Conservation (phyloP, 1,284 basidiomycete species). For the Tetrapyrgos nigripes region DNA sequence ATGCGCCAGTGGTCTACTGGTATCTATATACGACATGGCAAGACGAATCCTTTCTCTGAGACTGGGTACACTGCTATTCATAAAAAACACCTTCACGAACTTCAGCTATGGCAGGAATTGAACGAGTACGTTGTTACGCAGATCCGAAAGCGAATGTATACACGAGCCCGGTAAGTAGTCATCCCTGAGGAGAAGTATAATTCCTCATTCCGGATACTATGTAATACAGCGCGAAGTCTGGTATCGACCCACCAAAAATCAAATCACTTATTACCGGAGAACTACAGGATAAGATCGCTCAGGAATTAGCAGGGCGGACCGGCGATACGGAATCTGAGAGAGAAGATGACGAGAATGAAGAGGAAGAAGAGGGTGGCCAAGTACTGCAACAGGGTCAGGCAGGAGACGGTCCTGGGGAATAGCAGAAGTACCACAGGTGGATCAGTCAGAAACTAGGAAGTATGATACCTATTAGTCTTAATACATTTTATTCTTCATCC, state of each 20-base stretch:
- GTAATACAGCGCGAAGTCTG: background rate
- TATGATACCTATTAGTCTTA: background rate
- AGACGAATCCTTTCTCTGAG: background rate
- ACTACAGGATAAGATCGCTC: background rate
- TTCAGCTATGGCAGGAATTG: background rate
- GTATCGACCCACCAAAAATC: background rate
- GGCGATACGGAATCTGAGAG: constrained; percentile 8
- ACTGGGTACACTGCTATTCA: background rate
- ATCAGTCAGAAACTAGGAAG: too few relatives aligned
- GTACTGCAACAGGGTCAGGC: background rate
- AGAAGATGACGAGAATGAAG: background rate
- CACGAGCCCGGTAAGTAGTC: constrained; percentile 1
- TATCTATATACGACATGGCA: background rate
- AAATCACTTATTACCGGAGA: background rate
- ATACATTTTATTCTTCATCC: background rate
- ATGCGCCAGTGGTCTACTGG: constrained; percentile 9
- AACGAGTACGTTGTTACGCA: background rate
- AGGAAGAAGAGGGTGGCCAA: background rate
- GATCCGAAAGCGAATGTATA: constrained; percentile 7
- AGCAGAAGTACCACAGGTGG: too few relatives aligned
- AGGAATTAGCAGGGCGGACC: background rate
- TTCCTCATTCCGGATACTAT: too few relatives aligned
- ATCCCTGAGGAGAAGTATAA: background rate
- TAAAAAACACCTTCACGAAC: background rate
- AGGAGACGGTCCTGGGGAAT: background rate